Conservation (phyloP, 2,329 filamentous ascomycete species). For the Shiraia bambusicola region DNA sequence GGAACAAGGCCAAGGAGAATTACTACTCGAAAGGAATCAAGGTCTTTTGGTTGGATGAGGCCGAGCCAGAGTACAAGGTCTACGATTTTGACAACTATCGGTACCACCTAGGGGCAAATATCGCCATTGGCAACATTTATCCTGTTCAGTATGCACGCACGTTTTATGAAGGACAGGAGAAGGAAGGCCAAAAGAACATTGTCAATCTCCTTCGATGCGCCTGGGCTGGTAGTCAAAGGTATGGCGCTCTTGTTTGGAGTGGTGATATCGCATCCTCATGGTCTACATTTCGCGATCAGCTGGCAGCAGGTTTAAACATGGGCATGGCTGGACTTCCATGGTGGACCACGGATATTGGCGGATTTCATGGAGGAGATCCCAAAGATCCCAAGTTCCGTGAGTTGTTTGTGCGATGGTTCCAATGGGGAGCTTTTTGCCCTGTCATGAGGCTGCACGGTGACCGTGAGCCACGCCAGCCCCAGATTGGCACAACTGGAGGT, state of each 20-base stretch:
- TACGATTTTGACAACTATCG: constrained; percentile 70
- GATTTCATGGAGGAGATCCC: constrained; percentile 67
- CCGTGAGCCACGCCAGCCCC: constrained; percentile 58
- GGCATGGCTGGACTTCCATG: constrained; percentile 64
- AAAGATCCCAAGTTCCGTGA: constrained; percentile 59
- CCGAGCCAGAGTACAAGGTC: constrained; percentile 64
- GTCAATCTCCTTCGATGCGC: constrained; percentile 62
- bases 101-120: constrained; percentile 58
- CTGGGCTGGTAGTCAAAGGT: constrained; percentile 63
- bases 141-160: constrained; percentile 59
- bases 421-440: constrained; percentile 67
- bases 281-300: constrained; percentile 60
- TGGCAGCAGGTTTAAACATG: constrained; percentile 66
- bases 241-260: constrained; percentile 66
- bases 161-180: constrained; percentile 61
- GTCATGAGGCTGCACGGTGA: constrained; percentile 69
- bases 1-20: constrained; percentile 60
- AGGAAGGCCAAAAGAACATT: constrained; percentile 56
- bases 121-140: constrained; percentile 62
- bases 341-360: constrained; percentile 73
- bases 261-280: constrained; percentile 68
- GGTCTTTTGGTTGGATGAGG: constrained; percentile 69
- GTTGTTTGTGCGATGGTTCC: constrained; percentile 68
- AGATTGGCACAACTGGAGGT: constrained; percentile 43
- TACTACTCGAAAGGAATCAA: constrained; percentile 65